phyloP scores from a whole-genome alignment of 805 yeast species.

The Cyberlindnera euphorbiae region DNA sequence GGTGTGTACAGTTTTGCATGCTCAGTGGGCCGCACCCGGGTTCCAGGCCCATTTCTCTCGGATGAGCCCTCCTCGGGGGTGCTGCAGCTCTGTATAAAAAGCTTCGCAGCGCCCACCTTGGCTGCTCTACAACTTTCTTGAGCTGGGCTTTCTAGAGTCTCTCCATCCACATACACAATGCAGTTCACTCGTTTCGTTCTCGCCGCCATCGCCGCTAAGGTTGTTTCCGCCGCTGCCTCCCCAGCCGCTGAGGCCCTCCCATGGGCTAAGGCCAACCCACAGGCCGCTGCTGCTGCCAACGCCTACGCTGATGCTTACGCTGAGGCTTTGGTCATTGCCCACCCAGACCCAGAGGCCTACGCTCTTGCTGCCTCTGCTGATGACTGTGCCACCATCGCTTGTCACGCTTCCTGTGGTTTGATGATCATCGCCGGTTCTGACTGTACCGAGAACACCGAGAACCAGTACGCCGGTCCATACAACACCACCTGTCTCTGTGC shows the following conservation, averaged over 20 bases:
- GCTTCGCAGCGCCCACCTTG: background rate
- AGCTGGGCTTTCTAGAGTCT: constrained; percentile 4
- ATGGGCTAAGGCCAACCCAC: constrained; percentile 18
- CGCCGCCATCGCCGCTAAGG: constrained; percentile 11
- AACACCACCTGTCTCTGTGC: constrained; percentile 22
- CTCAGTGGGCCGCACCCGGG: too few species aligned
- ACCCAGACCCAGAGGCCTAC: constrained; percentile 25
- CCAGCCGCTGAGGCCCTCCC: constrained; percentile 12
- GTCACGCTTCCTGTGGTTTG: constrained; percentile 32
- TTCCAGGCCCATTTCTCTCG: too few species aligned
- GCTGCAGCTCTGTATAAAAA: background rate
- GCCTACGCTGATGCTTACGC: constrained; percentile 17
- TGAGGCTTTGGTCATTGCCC: constrained; percentile 16
- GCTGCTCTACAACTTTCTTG: background rate
- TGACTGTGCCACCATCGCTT: constrained; percentile 26
- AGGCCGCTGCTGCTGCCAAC: constrained; percentile 13
- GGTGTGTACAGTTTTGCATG: too few species aligned
- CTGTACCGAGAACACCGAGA: constrained; percentile 22
- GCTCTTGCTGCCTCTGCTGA: constrained; percentile 25
- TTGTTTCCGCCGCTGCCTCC: constrained; percentile 9
- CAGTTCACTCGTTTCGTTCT: constrained; percentile 12
- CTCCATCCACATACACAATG: constrained; percentile 3
- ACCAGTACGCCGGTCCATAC: constrained; percentile 17
- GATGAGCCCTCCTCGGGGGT: too few species aligned
- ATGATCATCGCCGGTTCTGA: constrained; percentile 28